phyloP scores from a whole-genome alignment of 2,329 filamentous ascomycete genomes.

The Corniculantispora saksenae region DNA sequence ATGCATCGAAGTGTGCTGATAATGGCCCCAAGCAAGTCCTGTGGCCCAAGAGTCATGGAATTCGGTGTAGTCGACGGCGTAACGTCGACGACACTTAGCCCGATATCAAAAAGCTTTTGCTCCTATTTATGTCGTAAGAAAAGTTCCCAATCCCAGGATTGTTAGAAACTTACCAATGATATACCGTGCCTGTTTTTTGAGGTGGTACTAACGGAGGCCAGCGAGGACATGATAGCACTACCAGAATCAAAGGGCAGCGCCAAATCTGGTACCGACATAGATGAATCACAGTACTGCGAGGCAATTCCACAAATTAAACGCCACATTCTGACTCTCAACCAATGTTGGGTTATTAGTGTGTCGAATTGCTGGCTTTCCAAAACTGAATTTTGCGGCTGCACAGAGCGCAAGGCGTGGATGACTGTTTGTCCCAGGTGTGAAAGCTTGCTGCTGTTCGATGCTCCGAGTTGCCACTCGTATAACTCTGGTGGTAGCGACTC shows the following conservation, averaged over 20 bases:
- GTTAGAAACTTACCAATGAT: constrained; percentile 28
- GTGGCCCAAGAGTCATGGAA: constrained; percentile 28
- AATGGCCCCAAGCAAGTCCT: constrained; percentile 31
- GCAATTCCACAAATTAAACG: constrained; percentile 29
- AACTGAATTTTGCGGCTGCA: constrained; percentile 30
- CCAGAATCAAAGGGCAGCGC: constrained; percentile 33
- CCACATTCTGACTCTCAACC: constrained; percentile 36
- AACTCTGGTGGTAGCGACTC: constrained; percentile 31
- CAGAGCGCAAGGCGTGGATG: constrained; percentile 29
- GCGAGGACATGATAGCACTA: constrained; percentile 29
- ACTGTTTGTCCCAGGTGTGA: constrained; percentile 28
- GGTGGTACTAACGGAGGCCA: constrained; percentile 28
- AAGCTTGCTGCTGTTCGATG: constrained; percentile 23
- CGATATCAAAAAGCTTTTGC: constrained; percentile 36
- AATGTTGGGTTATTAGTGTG: constrained; percentile 35
- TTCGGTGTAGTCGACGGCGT: constrained; percentile 20
- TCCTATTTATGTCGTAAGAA: constrained; percentile 24
- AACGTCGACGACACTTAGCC: constrained; percentile 32
- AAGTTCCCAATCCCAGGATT: too few species aligned
- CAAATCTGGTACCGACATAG: neutral
- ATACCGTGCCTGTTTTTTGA: constrained; percentile 36
- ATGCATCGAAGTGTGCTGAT: constrained; percentile 28
- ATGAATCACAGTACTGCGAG: neutral
- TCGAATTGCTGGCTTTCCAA: constrained; percentile 36
- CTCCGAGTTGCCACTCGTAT: constrained; percentile 32